Evolutionary conservation across 306 rosid species (phyloP).

Genomic region (Prinsepia uniflora): DNA sequence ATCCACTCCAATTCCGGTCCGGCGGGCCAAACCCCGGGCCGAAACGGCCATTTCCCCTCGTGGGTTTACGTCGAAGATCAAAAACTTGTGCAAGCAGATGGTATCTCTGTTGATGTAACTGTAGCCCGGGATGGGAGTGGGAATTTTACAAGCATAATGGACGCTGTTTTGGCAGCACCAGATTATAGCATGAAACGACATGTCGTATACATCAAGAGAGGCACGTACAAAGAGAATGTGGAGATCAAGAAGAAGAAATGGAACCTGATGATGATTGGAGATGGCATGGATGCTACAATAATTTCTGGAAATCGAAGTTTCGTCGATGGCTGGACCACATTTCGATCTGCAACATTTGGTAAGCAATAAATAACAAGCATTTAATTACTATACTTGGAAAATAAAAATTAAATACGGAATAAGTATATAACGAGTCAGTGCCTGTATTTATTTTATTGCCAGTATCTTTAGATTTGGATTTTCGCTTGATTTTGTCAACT

Average conservation of each 20-base stretch:
- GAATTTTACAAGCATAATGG: slow-evolving; percentile 48
- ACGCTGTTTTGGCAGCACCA: slow-evolving; percentile 74
- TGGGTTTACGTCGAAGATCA: slow-evolving; percentile 52
- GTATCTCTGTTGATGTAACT: slow-evolving; percentile 36
- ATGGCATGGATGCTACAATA: slow-evolving; percentile 64
- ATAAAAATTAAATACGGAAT: too few relatives aligned
- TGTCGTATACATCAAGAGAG: slow-evolving; percentile 64
- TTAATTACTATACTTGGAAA: too few relatives aligned
- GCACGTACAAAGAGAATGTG: slow-evolving; percentile 60
- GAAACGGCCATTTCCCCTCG: slow-evolving; percentile 35
- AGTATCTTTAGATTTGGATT: neutral
- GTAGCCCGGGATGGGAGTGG: slow-evolving; percentile 83
- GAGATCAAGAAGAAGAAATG: slow-evolving; percentile 93
- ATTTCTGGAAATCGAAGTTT: slow-evolving; percentile 57
- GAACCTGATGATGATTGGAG: slow-evolving; percentile 84
- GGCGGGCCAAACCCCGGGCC: neutral
- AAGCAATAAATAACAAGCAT: slow-evolving; percentile 1
- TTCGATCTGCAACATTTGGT: slow-evolving; percentile 85
- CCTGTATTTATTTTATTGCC: neutral
- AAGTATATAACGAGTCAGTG: neutral
- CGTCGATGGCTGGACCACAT: slow-evolving; percentile 80
- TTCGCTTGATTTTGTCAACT: neutral
- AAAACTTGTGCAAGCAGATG: slow-evolving; percentile 45
- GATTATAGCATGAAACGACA: slow-evolving; percentile 60
- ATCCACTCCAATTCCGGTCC: slow-evolving; percentile 29